Conservation (phyloP, 1,284 basidiomycete genomes). For the Filobasidium uniguttulatum region DNA sequence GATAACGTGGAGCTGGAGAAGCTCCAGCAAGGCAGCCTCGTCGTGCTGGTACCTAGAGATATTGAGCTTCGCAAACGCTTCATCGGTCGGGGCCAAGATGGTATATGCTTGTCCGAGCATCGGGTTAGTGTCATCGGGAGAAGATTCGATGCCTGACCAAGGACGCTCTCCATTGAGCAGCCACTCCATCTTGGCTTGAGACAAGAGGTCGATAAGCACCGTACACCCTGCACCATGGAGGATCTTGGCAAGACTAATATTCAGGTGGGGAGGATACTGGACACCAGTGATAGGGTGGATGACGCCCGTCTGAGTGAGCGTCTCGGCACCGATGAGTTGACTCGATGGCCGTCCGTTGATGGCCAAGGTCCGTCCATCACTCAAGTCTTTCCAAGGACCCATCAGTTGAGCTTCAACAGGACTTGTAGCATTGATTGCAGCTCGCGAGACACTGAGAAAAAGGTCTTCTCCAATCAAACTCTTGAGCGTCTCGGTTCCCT, state of each 20-base stretch:
- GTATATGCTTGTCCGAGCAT: conserved; percentile 43
- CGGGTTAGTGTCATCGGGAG: neutral
- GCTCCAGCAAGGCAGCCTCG: conserved; percentile 45
- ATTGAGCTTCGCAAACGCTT: conserved; percentile 80
- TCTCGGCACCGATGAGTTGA: conserved; percentile 40
- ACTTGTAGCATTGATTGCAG: neutral
- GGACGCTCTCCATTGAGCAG: conserved; percentile 70
- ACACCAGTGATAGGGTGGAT: conserved; percentile 77
- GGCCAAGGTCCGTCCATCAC: conserved; percentile 16
- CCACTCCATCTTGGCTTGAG: conserved; percentile 75
- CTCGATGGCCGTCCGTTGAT: neutral
- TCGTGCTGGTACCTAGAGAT: conserved; percentile 62
- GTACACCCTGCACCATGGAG: conserved; percentile 66
- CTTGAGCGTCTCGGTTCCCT: conserved; percentile 24
- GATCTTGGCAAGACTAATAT: conserved; percentile 76
- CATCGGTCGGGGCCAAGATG: conserved; percentile 77
- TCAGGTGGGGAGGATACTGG: conserved; percentile 73
- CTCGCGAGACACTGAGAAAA: conserved; percentile 21
- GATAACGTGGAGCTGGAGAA: conserved; percentile 83
- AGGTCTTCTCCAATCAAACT: conserved; percentile 38
- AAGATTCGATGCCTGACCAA: conserved; percentile 32
- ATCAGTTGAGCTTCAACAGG: neutral
- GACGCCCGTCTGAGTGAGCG: conserved; percentile 75
- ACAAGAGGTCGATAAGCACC: conserved; percentile 74
- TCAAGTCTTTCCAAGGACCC: conserved; percentile 10